phyloP scores from a whole-genome alignment of 371 early-diverging fungal species.

The Mucor piriformis region DNA sequence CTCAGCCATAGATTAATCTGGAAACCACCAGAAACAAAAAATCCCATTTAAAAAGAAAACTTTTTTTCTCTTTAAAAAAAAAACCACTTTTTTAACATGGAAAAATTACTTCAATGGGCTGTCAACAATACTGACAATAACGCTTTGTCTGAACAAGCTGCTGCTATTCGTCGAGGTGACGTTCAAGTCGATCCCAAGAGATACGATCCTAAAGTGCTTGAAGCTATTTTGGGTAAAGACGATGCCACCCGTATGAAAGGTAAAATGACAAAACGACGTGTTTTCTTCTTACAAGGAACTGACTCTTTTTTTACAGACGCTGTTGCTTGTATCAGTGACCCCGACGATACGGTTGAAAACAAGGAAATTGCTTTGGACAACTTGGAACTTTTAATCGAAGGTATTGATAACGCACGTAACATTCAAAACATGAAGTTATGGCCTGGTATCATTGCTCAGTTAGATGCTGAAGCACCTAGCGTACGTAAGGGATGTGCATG shows the following conservation, averaged over 20 bases:
- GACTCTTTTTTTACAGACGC: constrained; percentile 52
- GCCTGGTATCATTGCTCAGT: constrained; percentile 71
- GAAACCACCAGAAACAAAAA: constrained; percentile 21
- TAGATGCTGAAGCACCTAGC: constrained; percentile 54
- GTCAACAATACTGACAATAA: constrained; percentile 77
- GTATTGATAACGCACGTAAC: constrained; percentile 93
- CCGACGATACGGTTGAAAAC: constrained; percentile 64
- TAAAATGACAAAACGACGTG: constrained; percentile 19
- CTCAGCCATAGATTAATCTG: constrained; percentile 10
- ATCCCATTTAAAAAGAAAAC: not conserved
- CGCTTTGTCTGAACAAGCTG: constrained; percentile 67
- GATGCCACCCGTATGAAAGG: constrained; percentile 87
- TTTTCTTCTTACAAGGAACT: not conserved
- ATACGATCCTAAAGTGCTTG: constrained; percentile 82
- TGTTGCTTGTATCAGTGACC: constrained; percentile 63
- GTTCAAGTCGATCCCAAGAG: constrained; percentile 37
- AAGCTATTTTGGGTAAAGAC: constrained; percentile 90
- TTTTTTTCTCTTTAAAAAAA: constrained; percentile 3
- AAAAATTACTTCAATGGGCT: constrained; percentile 88
- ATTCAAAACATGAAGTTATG: constrained; percentile 88
- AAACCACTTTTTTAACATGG: constrained; percentile 57
- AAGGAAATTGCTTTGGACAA: constrained; percentile 87
- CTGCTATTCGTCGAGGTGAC: constrained; percentile 48
- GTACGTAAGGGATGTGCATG: constrained; percentile 82
- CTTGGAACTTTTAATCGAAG: constrained; percentile 92